phyloP scores from a whole-genome alignment of 164 flowering plant species.

The Vitis rotundifolia region DNA sequence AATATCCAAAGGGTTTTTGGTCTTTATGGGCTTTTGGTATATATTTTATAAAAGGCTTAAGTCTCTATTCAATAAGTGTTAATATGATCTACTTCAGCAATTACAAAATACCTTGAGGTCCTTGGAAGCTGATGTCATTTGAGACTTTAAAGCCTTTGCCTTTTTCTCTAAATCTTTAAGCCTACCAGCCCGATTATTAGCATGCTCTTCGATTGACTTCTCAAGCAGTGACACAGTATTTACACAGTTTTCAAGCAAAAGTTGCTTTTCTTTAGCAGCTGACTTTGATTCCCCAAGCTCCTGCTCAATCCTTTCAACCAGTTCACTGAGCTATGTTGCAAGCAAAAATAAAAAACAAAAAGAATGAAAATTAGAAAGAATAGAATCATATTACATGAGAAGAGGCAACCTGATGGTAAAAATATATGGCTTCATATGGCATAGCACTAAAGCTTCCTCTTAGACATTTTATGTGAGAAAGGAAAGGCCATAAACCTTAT shows the following conservation, averaged over 20 bases:
- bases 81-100: too few species aligned
- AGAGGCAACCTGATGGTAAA: background rate
- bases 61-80: too few species aligned
- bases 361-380: background rate
- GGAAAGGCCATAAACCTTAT: conserved; percentile 53
- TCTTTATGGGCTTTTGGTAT: too few species aligned
- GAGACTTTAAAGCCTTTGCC: conserved; percentile 59
- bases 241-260: conserved; percentile 47
- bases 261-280: conserved; percentile 56
- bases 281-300: conserved; percentile 70
- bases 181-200: conserved; percentile 54
- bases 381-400: background rate
- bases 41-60: too few species aligned
- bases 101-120: too few species aligned
- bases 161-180: conserved; percentile 77
- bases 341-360: background rate
- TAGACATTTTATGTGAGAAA: too few species aligned
- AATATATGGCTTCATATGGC: too few species aligned
- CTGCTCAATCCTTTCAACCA: conserved; percentile 70
- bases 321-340: conserved; percentile 64
- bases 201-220: conserved; percentile 72
- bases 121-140: conserved; percentile 37
- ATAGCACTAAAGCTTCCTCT: too few species aligned
- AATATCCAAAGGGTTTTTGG: too few species aligned
- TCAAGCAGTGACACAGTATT: conserved; percentile 51